Evolutionary conservation across 2,329 filamentous ascomycete species (phyloP).

Genomic region (Penicillium thymicola): DNA sequence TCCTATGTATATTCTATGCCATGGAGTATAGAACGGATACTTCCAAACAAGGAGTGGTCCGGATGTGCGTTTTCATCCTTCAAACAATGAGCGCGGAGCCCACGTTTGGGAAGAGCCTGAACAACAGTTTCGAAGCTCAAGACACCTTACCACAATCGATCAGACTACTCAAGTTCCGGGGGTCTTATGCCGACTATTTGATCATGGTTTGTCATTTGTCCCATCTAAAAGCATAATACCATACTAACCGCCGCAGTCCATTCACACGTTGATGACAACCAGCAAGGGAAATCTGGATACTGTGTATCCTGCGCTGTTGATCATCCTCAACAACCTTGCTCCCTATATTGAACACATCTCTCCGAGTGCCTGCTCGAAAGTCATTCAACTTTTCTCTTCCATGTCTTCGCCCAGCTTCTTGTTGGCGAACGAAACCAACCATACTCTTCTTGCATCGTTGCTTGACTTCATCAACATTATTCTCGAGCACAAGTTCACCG

Average conservation of each 20-base stretch:
- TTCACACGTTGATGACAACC: constrained; percentile 85
- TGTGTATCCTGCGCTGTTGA: constrained; percentile 86
- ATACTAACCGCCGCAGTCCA: constrained; percentile 58
- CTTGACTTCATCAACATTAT: constrained; percentile 87
- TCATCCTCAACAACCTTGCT: constrained; percentile 89
- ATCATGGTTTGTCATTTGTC: constrained; percentile 61
- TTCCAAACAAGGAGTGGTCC: constrained; percentile 84
- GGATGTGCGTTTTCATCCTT: constrained; percentile 96
- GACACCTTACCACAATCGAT: constrained; percentile 81
- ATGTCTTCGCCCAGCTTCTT: constrained; percentile 94
- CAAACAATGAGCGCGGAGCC: constrained; percentile 93
- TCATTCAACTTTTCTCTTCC: constrained; percentile 82
- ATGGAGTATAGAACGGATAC: constrained; percentile 83
- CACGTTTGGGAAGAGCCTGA: constrained; percentile 84
- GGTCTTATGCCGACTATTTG: constrained; percentile 89
- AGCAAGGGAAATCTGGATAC: constrained; percentile 88
- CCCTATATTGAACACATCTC: constrained; percentile 78
- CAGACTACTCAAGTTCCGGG: constrained; percentile 76
- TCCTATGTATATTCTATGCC: constrained; percentile 87
- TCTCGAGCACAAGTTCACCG: constrained; percentile 79
- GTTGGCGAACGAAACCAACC: constrained; percentile 87
- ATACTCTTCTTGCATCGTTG: constrained; percentile 73
- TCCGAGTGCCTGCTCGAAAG: constrained; percentile 69
- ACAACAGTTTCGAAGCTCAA: constrained; percentile 83
- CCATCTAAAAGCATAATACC: neutral